Conservation (phyloP, 2,329 filamentous ascomycete species). For the Fusarium buharicum region DNA sequence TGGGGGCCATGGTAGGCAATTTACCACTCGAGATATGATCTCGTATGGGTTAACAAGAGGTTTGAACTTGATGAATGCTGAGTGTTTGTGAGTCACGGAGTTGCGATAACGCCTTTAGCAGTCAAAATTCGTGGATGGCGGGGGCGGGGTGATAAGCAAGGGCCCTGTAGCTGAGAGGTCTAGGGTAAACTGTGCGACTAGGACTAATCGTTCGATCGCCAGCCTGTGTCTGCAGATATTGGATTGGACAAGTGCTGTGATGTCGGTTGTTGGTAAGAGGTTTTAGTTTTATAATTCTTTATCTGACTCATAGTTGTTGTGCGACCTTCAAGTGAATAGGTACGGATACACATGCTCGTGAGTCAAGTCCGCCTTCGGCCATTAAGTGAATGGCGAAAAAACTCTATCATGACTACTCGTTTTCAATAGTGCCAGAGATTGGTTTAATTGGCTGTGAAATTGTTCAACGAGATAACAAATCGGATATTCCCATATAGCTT, state of each 20-base stretch:
- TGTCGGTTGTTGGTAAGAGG: background rate
- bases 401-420: too few relatives aligned
- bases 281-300: too few relatives aligned
- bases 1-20: constrained; percentile 40
- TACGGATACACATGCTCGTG: too few relatives aligned
- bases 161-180: background rate
- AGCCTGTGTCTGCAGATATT: too few relatives aligned
- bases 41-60: constrained; percentile 1
- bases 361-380: too few relatives aligned
- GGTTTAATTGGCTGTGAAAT: too few relatives aligned
- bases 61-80: constrained; percentile 6
- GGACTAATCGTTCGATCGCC: background rate
- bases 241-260: background rate
- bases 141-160: constrained; percentile 33
- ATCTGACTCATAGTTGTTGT: too few relatives aligned
- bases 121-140: constrained; percentile 44
- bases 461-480: too few relatives aligned
- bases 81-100: constrained; percentile 42
- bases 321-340: too few relatives aligned
- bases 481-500: too few relatives aligned
- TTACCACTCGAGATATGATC: background rate
- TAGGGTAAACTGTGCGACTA: constrained; percentile 26
- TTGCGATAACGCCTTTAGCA: constrained; percentile 35
- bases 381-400: too few relatives aligned
- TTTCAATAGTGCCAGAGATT: too few relatives aligned